These are phyloP conservation scores for Celoporthe dispersa DNA, from an alignment of 2,329 filamentous ascomycete species.

Conservation along the genomic window DNA sequence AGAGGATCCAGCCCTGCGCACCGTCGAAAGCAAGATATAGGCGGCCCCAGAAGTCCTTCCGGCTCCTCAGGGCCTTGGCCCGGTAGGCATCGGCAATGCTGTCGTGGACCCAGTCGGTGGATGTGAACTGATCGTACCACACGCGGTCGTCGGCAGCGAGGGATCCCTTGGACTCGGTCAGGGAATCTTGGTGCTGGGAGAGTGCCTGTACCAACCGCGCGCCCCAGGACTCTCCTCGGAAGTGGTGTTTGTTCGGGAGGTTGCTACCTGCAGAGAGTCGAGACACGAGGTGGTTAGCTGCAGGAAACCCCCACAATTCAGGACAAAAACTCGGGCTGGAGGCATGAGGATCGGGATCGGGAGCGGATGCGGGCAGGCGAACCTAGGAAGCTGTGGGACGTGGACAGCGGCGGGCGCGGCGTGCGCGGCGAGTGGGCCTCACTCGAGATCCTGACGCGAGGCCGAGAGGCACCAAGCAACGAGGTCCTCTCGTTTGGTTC, in stretches of 20 bases:
- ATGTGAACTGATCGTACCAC: conserved; percentile 99
- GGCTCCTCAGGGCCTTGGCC: conserved; percentile 77
- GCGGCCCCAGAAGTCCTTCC: conserved; percentile 85
- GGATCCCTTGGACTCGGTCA: conserved; percentile 68
- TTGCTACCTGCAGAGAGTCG: conserved; percentile 41
- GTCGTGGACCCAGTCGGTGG: conserved; percentile 97
- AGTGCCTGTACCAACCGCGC: conserved; percentile 66
- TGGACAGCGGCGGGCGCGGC: conserved; percentile 18
- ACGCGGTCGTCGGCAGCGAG: conserved; percentile 81
- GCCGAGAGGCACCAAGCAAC: conserved; percentile 21
- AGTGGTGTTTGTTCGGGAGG: conserved; percentile 54
- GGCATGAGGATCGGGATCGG: not conserved
- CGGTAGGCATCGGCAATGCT: conserved; percentile 93
- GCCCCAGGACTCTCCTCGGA: conserved; percentile 62
- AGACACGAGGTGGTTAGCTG: not conserved
- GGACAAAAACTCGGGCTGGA: conserved; percentile 13
- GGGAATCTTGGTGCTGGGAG: conserved; percentile 59
- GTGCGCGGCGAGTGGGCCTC: conserved; percentile 15
- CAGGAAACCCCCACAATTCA: not conserved
- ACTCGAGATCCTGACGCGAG: conserved; percentile 25
- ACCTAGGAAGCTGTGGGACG: conserved; percentile 26
- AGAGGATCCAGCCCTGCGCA: conserved; percentile 91
- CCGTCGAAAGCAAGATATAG: conserved; percentile 79
- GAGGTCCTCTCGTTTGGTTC: conserved; percentile 27
- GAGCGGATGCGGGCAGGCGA: conserved; percentile 21